phyloP scores from a whole-genome alignment of 805 yeast species.

The Cyberlindnera samutprakarnensis region DNA sequence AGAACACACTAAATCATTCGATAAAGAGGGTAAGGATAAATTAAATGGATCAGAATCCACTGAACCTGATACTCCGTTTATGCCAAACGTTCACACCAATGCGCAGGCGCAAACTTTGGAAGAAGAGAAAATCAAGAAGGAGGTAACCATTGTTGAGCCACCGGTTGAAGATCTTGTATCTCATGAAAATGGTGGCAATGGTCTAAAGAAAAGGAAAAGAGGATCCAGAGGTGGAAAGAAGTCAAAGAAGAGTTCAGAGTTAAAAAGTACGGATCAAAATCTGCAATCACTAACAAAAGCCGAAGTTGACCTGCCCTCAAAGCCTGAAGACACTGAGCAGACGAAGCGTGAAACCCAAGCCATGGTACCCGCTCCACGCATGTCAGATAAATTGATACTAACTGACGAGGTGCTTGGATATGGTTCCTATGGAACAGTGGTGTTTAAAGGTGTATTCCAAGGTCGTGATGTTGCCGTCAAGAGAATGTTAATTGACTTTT shows the following conservation, averaged over 20 bases:
- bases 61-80: background rate
- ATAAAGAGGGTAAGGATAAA: background rate
- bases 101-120: background rate
- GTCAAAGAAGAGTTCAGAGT: slow-evolving; percentile 25
- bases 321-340: background rate
- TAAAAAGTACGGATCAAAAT: slow-evolving; percentile 3
- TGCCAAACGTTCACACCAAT: background rate
- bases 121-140: slow-evolving; percentile 11
- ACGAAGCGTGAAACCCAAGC: too few species aligned
- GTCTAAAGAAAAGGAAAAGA: slow-evolving; percentile 62
- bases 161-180: slow-evolving; percentile 16
- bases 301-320: slow-evolving; percentile 25
- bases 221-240: slow-evolving; percentile 83
- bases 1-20: too few species aligned
- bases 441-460: slow-evolving; percentile 83
- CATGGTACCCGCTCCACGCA: too few species aligned
- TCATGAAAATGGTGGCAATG: slow-evolving; percentile 16
- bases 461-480: slow-evolving; percentile 94
- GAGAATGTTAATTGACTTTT: slow-evolving; percentile 86
- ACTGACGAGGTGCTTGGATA: slow-evolving; percentile 80
- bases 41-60: background rate
- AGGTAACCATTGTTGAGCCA: slow-evolving; percentile 23
- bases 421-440: slow-evolving; percentile 96
- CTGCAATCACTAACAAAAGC: slow-evolving; percentile 4
- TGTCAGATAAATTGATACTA: slow-evolving; percentile 38